Conservation (phyloP, 2,329 filamentous ascomycete genomes). For the Aspergillus piperis region DNA sequence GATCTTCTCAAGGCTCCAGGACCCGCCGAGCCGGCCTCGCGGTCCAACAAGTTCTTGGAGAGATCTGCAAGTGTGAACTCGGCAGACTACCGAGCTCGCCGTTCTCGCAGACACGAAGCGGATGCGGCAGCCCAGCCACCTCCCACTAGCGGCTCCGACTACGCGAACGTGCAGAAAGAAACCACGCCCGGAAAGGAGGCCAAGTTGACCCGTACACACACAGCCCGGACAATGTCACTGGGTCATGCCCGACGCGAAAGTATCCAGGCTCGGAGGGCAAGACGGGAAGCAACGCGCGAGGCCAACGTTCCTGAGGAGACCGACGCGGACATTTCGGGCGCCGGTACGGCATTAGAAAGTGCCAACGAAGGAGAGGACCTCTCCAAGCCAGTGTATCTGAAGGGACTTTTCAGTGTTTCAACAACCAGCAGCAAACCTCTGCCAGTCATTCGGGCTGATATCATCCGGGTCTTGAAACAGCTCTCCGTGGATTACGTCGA, state of each 20-base stretch:
- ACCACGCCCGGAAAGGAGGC: constrained; percentile 51
- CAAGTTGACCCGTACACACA: constrained; percentile 62
- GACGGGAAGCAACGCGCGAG: constrained; percentile 70
- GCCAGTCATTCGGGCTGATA: constrained; percentile 79
- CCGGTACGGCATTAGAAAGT: constrained; percentile 53
- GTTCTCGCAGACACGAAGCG: constrained; percentile 57
- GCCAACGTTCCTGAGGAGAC: constrained; percentile 89
- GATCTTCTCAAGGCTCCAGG: constrained; percentile 75
- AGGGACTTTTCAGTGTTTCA: constrained; percentile 94
- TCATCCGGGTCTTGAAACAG: constrained; percentile 84
- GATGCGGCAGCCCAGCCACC: constrained; percentile 67
- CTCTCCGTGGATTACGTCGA: constrained; percentile 89
- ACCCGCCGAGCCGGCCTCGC: constrained; percentile 60
- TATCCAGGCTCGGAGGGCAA: constrained; percentile 80
- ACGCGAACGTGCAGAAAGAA: constrained; percentile 50
- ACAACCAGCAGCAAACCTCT: constrained; percentile 94
- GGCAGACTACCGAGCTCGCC: constrained; percentile 70
- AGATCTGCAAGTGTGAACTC: constrained; percentile 92
- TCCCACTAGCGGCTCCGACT: constrained; percentile 76
- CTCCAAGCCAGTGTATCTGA: constrained; percentile 86
- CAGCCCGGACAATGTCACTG: constrained; percentile 78
- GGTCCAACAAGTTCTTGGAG: constrained; percentile 70
- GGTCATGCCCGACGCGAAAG: constrained; percentile 88
- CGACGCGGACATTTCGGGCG: constrained; percentile 71
- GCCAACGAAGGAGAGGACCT: constrained; percentile 68